Conservation (phyloP, 371 early-diverging fungal species). For the Mortierella sp. region DNA sequence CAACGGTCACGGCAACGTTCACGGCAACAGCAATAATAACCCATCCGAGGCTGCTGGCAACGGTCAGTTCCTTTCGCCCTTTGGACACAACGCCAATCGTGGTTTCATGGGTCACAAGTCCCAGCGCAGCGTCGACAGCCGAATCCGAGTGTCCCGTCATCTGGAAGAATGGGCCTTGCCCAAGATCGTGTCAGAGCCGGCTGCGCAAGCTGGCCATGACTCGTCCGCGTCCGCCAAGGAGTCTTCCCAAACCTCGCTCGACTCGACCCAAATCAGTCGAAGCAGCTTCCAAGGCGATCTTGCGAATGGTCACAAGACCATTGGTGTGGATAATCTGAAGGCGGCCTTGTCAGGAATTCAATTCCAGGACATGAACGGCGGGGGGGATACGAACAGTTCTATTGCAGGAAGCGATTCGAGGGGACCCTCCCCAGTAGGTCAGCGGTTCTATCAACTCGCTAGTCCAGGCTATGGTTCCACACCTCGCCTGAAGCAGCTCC, state of each 20-base stretch:
- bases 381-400: conserved; percentile 28
- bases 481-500: conserved; percentile 13
- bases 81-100: conserved; percentile 1
- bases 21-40: too few species aligned
- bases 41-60: too few species aligned
- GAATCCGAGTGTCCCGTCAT: conserved; percentile 47
- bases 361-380: background rate
- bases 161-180: conserved; percentile 51
- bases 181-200: conserved; percentile 22
- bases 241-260: conserved; percentile 2
- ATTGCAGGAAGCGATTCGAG: conserved; percentile 24
- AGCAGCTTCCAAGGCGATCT: conserved; percentile 4
- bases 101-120: conserved; percentile 14
- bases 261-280: conserved; percentile 18
- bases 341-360: conserved; percentile 31
- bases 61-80: conserved; percentile 15
- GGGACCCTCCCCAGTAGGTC: background rate
- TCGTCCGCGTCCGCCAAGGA: conserved; percentile 4
- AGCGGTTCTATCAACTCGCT: conserved; percentile 21
- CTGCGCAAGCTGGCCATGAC: conserved; percentile 12
- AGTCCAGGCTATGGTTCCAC: conserved; percentile 10
- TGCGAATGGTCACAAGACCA: conserved; percentile 16
- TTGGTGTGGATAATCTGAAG: conserved; percentile 46
- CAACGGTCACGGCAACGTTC: too few species aligned
- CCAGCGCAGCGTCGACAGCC: conserved; percentile 27